Percentiles rank a stretch among this genome's conserved stretches.
Conservation (phyloP, 805 yeast genomes). For the Ogataea salicorniae region DNA sequence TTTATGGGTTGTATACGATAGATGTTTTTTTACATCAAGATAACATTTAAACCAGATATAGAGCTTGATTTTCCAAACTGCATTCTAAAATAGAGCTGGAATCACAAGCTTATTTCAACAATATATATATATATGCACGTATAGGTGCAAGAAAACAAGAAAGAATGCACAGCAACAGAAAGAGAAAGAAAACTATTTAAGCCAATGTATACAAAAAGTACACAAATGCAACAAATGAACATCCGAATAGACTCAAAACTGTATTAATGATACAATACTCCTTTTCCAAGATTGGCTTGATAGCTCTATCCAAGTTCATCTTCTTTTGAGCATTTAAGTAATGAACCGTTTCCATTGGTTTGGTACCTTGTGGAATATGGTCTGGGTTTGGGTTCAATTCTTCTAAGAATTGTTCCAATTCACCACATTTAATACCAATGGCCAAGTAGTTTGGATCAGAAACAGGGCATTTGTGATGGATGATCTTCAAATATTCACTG, state of each 20-base stretch:
- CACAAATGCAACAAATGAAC: constrained; percentile 16
- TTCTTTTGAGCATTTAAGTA: constrained; percentile 43
- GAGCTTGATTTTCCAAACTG: too few species aligned
- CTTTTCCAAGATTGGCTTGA: constrained; percentile 10
- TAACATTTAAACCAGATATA: too few species aligned
- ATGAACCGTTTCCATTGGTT: constrained; percentile 40
- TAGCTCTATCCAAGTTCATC: constrained; percentile 31
- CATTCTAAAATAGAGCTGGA: too few species aligned
- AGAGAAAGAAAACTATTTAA: neutral
- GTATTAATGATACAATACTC: constrained; percentile 16
- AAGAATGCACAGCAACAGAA: neutral
- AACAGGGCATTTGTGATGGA: constrained; percentile 75
- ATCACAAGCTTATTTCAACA: too few species aligned
- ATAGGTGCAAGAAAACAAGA: neutral
- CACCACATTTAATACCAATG: constrained; percentile 81
- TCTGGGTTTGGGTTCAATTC: constrained; percentile 54
- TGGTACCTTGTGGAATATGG: constrained; percentile 52
- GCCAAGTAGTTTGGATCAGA: constrained; percentile 81
- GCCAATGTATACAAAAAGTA: constrained; percentile 6
- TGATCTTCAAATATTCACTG: constrained; percentile 63
- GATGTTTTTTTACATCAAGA: too few species aligned
- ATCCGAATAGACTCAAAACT: constrained; percentile 15
- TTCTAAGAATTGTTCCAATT: constrained; percentile 85
- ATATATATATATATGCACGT: too few species aligned
- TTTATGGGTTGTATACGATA: too few species aligned